Evolutionary conservation across 148 eudicot genomes (phyloP), one percentile per base, ranked within the genome.

Genomic region (Beta vulgaris): DNA sequence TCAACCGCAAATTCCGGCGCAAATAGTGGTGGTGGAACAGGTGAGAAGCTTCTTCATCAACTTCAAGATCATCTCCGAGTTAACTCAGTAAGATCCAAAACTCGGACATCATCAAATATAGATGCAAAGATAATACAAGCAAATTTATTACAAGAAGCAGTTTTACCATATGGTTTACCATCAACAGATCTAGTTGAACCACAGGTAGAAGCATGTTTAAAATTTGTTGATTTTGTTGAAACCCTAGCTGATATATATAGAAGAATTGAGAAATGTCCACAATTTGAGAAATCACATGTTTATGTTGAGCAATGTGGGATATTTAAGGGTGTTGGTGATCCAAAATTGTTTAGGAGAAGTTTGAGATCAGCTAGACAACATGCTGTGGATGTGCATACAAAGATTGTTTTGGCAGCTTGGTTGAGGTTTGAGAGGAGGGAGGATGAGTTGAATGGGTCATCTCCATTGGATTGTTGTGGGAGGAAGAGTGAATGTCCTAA

Each of bases 41-140:
- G 71, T 0, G 91, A 91, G 71, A 89, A 87, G 77, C 80, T 91
- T 13, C 72, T 89, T 19, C 87, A 86, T 15, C 91, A 85, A 1
- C 77, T 87, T 32, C 91, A 88, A n/a, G 96, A 88, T 28, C 96
- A 89, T 44, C 69, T 91, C 16, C 84, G 90, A 73, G 97, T 89
- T 72, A 89, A 86, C 80, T 85, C 97, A 10, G 68, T 82, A 68
- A 78, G 90, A 80, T 83, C 89, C 34, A 91, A 84, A 69, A 76
- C 88, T 25, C 71, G 71, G 1, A 67, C 71, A 26, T 40, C 51
- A 1, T 67, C 71, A 3, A 67, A 67, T 67, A 42, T 67, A n/a
- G 71, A 67, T 43, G 49, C 71, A 1, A 66, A 67, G 71, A 67
- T 67, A 21, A 23, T 43, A 67, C 71, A 67, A 26, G 53, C 71